Conservation (phyloP, 805 yeast genomes). For the Barnettozyma pratensis region DNA sequence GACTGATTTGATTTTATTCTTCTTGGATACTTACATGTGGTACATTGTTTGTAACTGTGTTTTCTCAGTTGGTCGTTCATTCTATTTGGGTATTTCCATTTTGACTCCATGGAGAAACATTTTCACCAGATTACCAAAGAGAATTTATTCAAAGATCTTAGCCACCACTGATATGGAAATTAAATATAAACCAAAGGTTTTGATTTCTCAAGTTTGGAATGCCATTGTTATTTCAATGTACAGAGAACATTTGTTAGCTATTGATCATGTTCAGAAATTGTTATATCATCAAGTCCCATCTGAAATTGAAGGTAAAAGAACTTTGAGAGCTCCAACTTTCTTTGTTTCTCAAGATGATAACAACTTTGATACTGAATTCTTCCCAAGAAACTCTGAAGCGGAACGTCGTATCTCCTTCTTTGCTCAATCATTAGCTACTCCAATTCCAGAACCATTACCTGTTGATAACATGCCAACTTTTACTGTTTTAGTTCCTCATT, state of each 20-base stretch:
- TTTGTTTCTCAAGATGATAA: conserved; percentile 95
- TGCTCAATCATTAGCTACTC: conserved; percentile 98
- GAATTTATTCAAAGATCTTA: conserved; percentile 95
- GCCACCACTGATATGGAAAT: conserved; percentile 99
- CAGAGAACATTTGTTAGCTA: conserved; percentile 97
- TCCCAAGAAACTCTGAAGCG: conserved; percentile 96
- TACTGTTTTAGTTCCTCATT: conserved; percentile 94
- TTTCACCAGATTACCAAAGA: conserved; percentile 95
- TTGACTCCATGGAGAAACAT: conserved; percentile 99
- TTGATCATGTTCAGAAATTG: conserved; percentile 96
- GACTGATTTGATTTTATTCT: conserved; percentile 91
- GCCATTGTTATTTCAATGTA: conserved; percentile 99
- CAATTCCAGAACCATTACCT: conserved; percentile 97
- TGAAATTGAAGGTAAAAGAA: conserved; percentile 96
- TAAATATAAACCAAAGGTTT: conserved; percentile 96
- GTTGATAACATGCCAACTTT: conserved; percentile 99
- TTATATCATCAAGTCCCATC: conserved; percentile 98
- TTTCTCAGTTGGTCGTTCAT: conserved; percentile 95
- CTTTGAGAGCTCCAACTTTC: conserved; percentile 98
- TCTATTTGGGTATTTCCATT: conserved; percentile 97
- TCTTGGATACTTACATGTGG: conserved; percentile 99
- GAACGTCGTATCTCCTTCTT: conserved; percentile 99
- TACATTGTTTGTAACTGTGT: conserved; percentile 92
- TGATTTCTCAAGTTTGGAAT: conserved; percentile 98
- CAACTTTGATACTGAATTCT: conserved; percentile 91